Conservation (phyloP, 176 grass and related monocot species). For the Alloteropsis semialata region DNA sequence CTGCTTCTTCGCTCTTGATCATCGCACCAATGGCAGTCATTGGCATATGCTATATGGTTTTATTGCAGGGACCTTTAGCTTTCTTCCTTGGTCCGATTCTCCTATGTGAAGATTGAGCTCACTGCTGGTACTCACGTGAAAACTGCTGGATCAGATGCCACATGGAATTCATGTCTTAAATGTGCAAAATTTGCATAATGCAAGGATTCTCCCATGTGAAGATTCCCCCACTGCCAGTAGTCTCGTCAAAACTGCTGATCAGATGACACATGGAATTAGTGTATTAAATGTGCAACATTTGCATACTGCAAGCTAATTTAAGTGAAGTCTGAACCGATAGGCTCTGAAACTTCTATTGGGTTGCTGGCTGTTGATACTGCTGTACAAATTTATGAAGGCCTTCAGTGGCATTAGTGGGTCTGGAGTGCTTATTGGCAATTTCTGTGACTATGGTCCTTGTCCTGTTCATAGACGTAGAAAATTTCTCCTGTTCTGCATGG, state of each 20-base stretch:
- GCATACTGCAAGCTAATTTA: not conserved
- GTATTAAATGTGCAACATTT: too few relatives aligned
- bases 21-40: conserved; percentile 24
- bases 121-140: conserved; percentile 10
- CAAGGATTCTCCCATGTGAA: too few relatives aligned
- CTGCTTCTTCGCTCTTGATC: conserved; percentile 34
- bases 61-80: conserved; percentile 34
- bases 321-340: not conserved
- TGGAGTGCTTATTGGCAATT: not conserved
- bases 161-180: not conserved
- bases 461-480: not conserved
- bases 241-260: too few relatives aligned
- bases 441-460: not conserved
- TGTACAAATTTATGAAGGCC: not conserved
- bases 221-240: too few relatives aligned
- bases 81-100: conserved; percentile 36
- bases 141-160: not conserved
- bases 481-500: not conserved
- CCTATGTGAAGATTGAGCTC: conserved; percentile 37
- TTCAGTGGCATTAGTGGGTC: not conserved
- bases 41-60: not conserved
- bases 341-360: not conserved
- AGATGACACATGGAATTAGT: too few relatives aligned
- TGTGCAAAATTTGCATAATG: not conserved
- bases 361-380: not conserved